Evolutionary conservation across 257 asterid species (phyloP).

Genomic region (Jaltomata sinuosa): DNA sequence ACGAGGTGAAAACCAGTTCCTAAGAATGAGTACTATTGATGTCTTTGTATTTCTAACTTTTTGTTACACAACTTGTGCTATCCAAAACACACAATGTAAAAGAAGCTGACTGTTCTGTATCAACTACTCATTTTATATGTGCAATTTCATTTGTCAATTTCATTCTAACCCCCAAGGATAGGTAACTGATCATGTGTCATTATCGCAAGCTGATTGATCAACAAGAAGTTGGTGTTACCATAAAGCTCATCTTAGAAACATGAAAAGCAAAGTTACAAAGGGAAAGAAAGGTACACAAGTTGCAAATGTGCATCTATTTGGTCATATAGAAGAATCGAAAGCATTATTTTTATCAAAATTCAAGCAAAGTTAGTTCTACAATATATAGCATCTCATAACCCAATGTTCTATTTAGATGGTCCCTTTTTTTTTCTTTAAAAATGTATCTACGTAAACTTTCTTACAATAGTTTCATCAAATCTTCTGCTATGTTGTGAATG

Average conservation of each 20-base stretch:
- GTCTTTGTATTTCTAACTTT: background rate
- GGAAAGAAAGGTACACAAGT: no score
- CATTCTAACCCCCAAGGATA: no score
- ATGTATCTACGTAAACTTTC: no score
- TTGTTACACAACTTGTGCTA: background rate
- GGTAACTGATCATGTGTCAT: constrained; percentile 43
- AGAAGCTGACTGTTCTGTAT: background rate
- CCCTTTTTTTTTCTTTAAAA: no score
- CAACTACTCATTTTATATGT: background rate
- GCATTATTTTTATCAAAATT: no score
- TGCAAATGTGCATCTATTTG: no score
- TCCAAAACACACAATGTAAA: background rate
- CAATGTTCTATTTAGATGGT: no score
- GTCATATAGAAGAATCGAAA: no score
- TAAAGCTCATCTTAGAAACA: background rate
- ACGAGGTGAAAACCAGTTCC: background rate
- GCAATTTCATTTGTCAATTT: background rate
- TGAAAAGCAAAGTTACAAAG: background rate
- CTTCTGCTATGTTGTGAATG: no score
- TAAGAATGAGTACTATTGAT: background rate
- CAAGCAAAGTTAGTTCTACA: no score
- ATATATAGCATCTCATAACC: no score
- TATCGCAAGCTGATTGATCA: constrained; percentile 46
- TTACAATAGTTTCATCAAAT: no score
- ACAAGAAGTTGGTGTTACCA: constrained; percentile 21